These are phyloP conservation scores for Crithidia fasciculata DNA, from an alignment of 208 protist species.

Conservation along the genomic window DNA sequence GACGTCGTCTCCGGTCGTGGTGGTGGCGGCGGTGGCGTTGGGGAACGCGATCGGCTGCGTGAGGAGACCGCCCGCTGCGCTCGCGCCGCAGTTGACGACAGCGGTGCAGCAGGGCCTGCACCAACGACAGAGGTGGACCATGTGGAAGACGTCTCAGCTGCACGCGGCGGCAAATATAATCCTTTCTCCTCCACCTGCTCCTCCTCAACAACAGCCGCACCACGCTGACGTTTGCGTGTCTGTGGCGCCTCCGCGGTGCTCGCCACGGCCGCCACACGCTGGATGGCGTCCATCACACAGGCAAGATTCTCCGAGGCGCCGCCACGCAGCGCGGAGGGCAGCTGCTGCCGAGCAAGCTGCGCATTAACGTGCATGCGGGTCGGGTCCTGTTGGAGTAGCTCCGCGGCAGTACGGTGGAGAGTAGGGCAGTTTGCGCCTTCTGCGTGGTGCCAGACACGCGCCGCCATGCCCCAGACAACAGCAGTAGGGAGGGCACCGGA, in stretches of 20 bases:
- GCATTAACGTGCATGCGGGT: neutral
- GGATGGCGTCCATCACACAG: neutral
- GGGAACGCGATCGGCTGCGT: slow-evolving; percentile 15
- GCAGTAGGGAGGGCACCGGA: slow-evolving; percentile 8
- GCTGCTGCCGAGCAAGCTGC: neutral
- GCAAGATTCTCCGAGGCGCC: neutral
- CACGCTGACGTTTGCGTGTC: neutral
- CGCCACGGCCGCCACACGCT: neutral
- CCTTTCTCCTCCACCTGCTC: no score
- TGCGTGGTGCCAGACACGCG: neutral
- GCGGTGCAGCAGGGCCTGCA: no score
- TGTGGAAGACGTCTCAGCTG: no score
- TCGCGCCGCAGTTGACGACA: slow-evolving; percentile 6
- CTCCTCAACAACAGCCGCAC: neutral
- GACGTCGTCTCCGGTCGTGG: no score
- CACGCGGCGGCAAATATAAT: no score
- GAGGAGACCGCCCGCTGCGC: slow-evolving; percentile 20
- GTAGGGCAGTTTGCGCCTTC: neutral
- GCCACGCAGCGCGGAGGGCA: neutral
- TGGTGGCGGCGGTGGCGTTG: slow-evolving; percentile 2
- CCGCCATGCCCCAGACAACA: slow-evolving; percentile 22
- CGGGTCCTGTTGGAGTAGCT: slow-evolving; percentile 3
- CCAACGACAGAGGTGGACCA: no score
- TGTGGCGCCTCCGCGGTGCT: neutral
- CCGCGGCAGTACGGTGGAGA: slow-evolving; percentile 12